phyloP scores from a whole-genome alignment of 495 filamentous ascomycete species.

The Tuber melanosporum region DNA sequence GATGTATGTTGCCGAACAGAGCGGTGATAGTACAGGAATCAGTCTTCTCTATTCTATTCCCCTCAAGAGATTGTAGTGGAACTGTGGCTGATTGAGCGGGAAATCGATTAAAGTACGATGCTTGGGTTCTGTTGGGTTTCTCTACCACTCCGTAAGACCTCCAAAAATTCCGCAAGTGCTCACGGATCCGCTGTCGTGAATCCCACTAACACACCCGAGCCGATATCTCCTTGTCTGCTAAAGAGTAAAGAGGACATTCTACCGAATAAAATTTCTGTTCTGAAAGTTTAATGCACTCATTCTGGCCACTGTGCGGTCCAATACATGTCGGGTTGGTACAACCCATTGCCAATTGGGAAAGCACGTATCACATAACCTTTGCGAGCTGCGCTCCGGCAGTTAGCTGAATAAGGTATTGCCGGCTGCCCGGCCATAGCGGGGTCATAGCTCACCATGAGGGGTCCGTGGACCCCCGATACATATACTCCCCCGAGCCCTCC shows the following conservation, averaged over 20 bases:
- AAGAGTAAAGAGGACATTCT: background rate
- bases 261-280: background rate
- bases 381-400: too few relatives aligned
- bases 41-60: background rate
- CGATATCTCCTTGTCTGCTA: background rate
- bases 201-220: background rate
- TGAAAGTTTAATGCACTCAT: background rate
- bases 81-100: background rate
- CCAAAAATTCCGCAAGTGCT: background rate
- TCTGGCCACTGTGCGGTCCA: background rate
- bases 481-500: too few relatives aligned
- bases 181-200: background rate
- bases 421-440: too few relatives aligned
- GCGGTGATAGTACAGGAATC: background rate
- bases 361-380: too few relatives aligned
- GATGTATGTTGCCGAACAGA: background rate
- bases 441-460: too few relatives aligned
- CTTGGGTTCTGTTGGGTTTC: background rate
- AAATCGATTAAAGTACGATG: background rate
- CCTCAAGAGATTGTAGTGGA: background rate
- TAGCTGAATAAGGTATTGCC: too few relatives aligned
- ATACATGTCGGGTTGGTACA: too few relatives aligned
- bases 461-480: too few relatives aligned
- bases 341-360: too few relatives aligned
- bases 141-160: background rate